Evolutionary conservation across 768 basidiomycete species (phyloP), one percentile per base, ranked within the genome.

Genomic region (Termitomyces eurrhizus): DNA sequence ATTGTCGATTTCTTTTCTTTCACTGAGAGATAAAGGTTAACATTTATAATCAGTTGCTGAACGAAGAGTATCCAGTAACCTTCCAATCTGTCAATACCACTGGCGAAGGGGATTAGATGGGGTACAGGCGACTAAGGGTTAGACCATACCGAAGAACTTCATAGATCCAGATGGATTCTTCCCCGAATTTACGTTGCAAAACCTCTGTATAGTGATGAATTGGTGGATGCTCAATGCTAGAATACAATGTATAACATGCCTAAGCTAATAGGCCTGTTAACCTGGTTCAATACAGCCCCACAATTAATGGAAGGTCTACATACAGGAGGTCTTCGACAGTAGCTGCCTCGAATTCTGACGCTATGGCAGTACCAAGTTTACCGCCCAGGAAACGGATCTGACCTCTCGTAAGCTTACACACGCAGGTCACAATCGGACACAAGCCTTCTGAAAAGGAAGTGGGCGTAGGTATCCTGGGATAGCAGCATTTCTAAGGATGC

Each of bases 331-430:
- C 96, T 0, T 86, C 90, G 6, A 98, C 94, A 4, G 90, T 94
- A 13, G 89, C 89, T 6, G 84, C 95, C 66, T 91, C 91, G 66
- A 92, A 98, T 69, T 94, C 90, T 62, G 87, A 84, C 1, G 93
- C 93, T 32, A 99, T 77, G 2, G 92, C 88, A 56, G 85, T 82
- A 1, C 97, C 97, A 1, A 98, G 83, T 73, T 98, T 99, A 16
- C 97, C 97, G 2, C 97, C 97, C 0, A 99, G 78, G 66, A 92
- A 93, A 12, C 97, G 85, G 69, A 99, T 98, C 93, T 95, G 21
- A 29, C 14, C 44, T 24, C 26, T 42, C 42, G 24, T 45, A 42
- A 52, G 32, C 37, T 45, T 37, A 24, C 24, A 60, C 58, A 57
- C 42, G 7, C 33, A 52, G 14, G 50, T 37, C 44, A 37, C 12